Base-by-base conservation (phyloP, 176 grass and related monocot species). In the Phragmites australis region DNA sequence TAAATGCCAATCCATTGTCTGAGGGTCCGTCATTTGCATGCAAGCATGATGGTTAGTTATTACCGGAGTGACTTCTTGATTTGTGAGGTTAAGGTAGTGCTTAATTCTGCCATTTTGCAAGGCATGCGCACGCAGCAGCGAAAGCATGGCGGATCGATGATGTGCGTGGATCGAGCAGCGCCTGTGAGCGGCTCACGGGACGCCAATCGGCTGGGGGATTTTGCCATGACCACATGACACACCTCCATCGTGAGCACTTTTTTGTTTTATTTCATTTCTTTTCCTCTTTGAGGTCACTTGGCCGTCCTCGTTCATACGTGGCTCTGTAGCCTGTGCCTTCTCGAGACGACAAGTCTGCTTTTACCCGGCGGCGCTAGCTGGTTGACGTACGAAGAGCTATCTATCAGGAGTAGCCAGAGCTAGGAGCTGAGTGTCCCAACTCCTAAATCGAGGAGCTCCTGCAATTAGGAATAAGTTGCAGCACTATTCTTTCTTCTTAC, bases 161-260 rank as follows among this genome's bases (percentile, higher is more conserved):
- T n/a, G n/a, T n/a, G n/a, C 58, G 43, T 77, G 75, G 58, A 22
- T 50, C 27, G 60, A 25, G 27, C 1, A 9, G 22, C 64, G 81
- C 87, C 55, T 89, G 87, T 89, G 87, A 85, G 30, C 58, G n/a
- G 13, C 72, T 89, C 87, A 89, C 87, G 82, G 87, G 87, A 85
- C 82, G 46, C 46, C 55, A 70, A 76, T 64, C 46, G 87, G 0
- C 82, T 42, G 46, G 37, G 21, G 40, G 47, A 13, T 9, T 18
- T 56, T 37, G 80, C 77, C 72, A 57, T 76, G 77, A 85, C 82
- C n/a, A n/a, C n/a, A n/a, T n/a, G n/a, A n/a, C n/a, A 81, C 45
- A 76, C 61, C 76, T 76, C 62, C 62, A 68, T 9, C 44, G 52
- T n/a, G 27, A 69, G 5, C 8, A 6, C 55, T 53, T 76, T 77